Evolutionary conservation across 2,329 filamentous ascomycete species (phyloP).

Genomic region (Bipolaris bicolor): DNA sequence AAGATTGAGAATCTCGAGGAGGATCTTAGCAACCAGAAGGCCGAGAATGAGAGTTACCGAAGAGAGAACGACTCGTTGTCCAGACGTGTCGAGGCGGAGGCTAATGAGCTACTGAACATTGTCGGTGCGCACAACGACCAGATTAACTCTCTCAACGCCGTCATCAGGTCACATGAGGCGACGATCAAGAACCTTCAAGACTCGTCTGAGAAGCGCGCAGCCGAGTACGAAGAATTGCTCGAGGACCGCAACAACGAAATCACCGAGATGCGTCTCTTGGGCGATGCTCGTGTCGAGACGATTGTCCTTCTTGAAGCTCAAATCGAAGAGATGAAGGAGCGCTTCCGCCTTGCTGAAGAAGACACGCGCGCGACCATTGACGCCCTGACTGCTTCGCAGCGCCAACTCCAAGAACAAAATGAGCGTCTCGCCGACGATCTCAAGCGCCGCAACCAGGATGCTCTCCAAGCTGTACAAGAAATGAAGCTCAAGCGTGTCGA

Average conservation of each 20-base stretch:
- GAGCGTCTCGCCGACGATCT: slow-evolving; percentile 35
- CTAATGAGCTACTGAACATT: slow-evolving; percentile 40
- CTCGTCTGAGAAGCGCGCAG: slow-evolving; percentile 27
- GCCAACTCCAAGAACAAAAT: slow-evolving; percentile 38
- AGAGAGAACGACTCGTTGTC: slow-evolving; percentile 39
- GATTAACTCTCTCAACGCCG: slow-evolving; percentile 44
- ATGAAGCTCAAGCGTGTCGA: slow-evolving; percentile 44
- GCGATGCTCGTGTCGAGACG: slow-evolving; percentile 40
- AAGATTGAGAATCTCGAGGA: slow-evolving; percentile 31
- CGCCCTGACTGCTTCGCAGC: slow-evolving; percentile 34
- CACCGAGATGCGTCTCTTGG: slow-evolving; percentile 43
- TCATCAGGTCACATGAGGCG: slow-evolving; percentile 47
- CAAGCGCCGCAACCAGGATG: slow-evolving; percentile 38
- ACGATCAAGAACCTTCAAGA: slow-evolving; percentile 47
- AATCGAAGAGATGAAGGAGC: slow-evolving; percentile 42
- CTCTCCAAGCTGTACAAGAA: slow-evolving; percentile 38
- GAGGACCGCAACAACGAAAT: slow-evolving; percentile 39
- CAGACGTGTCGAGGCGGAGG: slow-evolving; percentile 37
- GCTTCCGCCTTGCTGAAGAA: slow-evolving; percentile 36
- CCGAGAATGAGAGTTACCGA: slow-evolving; percentile 35
- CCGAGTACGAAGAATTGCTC: slow-evolving; percentile 35
- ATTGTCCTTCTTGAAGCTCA: slow-evolving; percentile 42
- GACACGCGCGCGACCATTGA: slow-evolving; percentile 43
- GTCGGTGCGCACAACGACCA: slow-evolving; percentile 35
- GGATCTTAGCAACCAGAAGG: slow-evolving; percentile 25